Evolutionary conservation across 1,284 basidiomycete genomes (phyloP), one percentile per base, ranked within the genome.

Genomic region (Rhodotorula sp.): DNA sequence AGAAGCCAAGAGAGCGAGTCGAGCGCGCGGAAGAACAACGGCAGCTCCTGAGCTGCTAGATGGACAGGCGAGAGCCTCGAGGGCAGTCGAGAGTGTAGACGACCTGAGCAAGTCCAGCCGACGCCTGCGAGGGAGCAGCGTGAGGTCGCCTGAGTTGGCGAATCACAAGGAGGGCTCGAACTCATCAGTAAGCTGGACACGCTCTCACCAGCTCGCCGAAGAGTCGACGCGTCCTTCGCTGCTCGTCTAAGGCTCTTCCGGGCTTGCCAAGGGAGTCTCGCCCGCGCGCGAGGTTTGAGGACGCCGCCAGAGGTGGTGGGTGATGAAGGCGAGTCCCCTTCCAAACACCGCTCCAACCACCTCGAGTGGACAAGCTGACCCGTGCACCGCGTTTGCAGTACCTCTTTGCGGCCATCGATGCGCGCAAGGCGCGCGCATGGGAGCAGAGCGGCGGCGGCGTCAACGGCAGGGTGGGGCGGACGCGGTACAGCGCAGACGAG

Each of bases 401-500:
- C 62, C 67, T 76, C 52, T 73, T 76, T 29, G 75, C 68, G 32
- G 75, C 75, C 9, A 76, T 76, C 52, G 75, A 75, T 51, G 67
- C 66, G 17, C 59, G 67, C 27, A 59, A 61, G 49, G 53, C 60
- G 32, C 73, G 64, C 22, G 4, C 39, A 17, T 36, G n/a, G 51
- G 65, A 56, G 47, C 30, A 44, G 19, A 30, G 22, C 32, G 29
- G 34, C 55, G 49, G n/a, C 2, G 39, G 15, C 27, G 17, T n/a
- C 13, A 49, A 54, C 59, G 46, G 63, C 29, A 46, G 64, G 22
- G 10, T 46, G 22, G 13, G 49, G 39, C 65, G 57, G 6, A 57
- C 48, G 9, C 46, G 55, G 13, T 67, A 60, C 57, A 48, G 67
- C 49, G 59, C 67, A 20, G 58, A 64, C 44, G 66, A 76, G 52